Evolutionary conservation across 225 moss, liverwort and hornwort genomes (phyloP).

Genomic region (Pseudisothecium myosuroides): DNA sequence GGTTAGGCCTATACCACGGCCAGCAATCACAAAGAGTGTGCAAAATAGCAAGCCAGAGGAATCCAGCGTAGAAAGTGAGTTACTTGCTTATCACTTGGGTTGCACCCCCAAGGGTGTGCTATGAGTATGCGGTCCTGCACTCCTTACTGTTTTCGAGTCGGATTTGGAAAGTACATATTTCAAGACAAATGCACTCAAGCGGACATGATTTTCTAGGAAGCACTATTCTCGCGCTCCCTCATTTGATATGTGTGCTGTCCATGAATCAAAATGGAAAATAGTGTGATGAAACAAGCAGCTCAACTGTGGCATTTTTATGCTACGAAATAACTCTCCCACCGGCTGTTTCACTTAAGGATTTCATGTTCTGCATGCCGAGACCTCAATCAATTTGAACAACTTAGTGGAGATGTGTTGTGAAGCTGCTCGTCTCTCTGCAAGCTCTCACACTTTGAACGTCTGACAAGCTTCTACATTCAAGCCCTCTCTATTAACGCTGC

Average conservation of each 20-base stretch:
- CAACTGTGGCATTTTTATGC: neutral
- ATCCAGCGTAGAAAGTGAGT: constrained; percentile 15
- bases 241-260: neutral
- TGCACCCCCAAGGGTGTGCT: constrained; percentile 33
- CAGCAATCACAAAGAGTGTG: neutral
- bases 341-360: neutral
- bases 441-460: neutral
- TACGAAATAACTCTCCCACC: neutral
- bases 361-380: neutral
- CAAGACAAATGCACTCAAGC: neutral
- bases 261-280: neutral
- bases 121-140: neutral
- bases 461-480: neutral
- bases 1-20: constrained; percentile 48
- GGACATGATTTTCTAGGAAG: neutral
- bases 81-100: constrained; percentile 57
- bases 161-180: neutral
- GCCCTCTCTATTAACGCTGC: neutral
- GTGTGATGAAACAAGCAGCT: neutral
- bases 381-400: neutral
- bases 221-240: neutral
- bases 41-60: constrained; percentile 26
- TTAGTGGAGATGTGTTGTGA: neutral
- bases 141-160: neutral
- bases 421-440: neutral